These are phyloP conservation scores for Gigaspora rosea DNA, from an alignment of 192 early-diverging fungal species.

Conservation along the genomic window DNA sequence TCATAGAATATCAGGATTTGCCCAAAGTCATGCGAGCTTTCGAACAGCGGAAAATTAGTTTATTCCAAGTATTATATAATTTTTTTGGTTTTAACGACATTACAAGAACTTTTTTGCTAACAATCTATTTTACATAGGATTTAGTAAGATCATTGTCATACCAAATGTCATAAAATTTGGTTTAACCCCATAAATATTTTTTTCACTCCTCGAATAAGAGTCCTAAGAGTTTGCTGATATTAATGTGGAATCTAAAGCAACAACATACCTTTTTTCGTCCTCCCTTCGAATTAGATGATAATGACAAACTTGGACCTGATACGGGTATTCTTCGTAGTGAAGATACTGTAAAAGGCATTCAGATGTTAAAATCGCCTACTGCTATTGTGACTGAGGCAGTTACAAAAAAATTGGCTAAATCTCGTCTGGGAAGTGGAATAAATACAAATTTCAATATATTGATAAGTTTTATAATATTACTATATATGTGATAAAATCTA, in stretches of 20 bases:
- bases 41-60: too few relatives aligned
- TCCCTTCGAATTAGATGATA: conserved; percentile 14
- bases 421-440: neutral
- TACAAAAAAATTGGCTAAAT: neutral
- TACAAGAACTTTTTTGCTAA: neutral
- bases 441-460: neutral
- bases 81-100: neutral
- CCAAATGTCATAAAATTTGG: neutral
- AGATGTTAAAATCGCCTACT: too few relatives aligned
- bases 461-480: neutral
- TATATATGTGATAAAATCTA: neutral
- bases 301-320: neutral
- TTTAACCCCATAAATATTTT: neutral
- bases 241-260: too few relatives aligned
- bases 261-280: neutral
- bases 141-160: neutral
- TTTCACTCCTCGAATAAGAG: neutral
- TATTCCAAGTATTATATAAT: too few relatives aligned
- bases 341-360: neutral
- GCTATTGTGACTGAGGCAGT: neutral
- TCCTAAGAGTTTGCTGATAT: neutral
- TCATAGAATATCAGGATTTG: too few relatives aligned
- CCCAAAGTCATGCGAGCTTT: too few relatives aligned
- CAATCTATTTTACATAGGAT: neutral
- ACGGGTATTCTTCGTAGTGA: conserved; percentile 2